Evolutionary conservation across 1,139 yeast species (phyloP), one percentile per base, ranked within the genome.

Genomic region (Pichia sp.): DNA sequence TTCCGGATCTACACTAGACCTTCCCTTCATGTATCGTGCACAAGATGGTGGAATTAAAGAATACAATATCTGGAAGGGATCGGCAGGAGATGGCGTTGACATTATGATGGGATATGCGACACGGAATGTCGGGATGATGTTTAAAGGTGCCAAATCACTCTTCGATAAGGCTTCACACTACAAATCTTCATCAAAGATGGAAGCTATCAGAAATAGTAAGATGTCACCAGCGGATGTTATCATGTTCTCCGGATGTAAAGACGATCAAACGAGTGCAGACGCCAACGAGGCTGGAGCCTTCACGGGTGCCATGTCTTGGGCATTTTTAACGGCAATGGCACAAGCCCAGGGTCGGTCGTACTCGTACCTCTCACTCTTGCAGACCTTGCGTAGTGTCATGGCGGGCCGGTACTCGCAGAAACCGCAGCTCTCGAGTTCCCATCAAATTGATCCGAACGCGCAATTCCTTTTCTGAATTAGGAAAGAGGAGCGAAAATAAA

Each of bases 251-350:
- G 97, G 97, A 10, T 87, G 96, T 53, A 86, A 85, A 60, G 96
- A 88, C 60, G 76, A 79, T 41, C 96, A 78, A 54, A 74, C 81
- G 10, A 66, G 74, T 40, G 96, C 96, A 6, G 96, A 86, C 58
- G 83, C 96, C 1, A 66, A 65, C 20, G 88, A 82, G 53, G 77
- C 74, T 34, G 94, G 95, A 19, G 63, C 62, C 29, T 77, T 83
- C 29, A 86, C 95, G 0, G 97, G 97, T 40, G 97, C 97, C 17
- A 85, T 88, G 94, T 82, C 94, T 34, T 86, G 81, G 69, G 83
- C 96, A 1, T 87, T 88, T 53, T 74, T 86, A 42, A 69, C 72
- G 44, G 93, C 83, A 18, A 64, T 88, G 66, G 57, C 67, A 24
- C 67, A 69, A 39, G 72, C 74, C 52, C 84, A 88, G 5, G 35